Evolutionary conservation across 2,329 filamentous ascomycete species (phyloP).

Genomic region (Pyrenophora tritici-repentis): DNA sequence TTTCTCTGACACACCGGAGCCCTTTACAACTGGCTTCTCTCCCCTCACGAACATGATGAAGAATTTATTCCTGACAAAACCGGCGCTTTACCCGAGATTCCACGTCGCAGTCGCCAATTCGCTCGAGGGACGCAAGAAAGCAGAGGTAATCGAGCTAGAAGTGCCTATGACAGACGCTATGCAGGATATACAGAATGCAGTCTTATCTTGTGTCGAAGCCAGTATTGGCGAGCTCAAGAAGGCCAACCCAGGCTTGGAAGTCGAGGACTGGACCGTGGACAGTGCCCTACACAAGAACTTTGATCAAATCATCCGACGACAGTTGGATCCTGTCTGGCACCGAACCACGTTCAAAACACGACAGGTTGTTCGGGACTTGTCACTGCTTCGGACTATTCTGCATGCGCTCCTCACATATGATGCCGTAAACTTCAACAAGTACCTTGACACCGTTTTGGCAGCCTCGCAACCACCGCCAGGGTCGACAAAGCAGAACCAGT

Average conservation of each 20-base stretch:
- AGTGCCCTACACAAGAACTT: slow-evolving; percentile 92
- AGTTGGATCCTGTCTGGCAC: slow-evolving; percentile 97
- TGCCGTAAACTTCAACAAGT: slow-evolving; percentile 87
- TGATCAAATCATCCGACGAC: slow-evolving; percentile 82
- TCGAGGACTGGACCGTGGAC: slow-evolving; percentile 96
- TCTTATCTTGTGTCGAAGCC: slow-evolving; percentile 94
- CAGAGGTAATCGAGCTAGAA: slow-evolving; percentile 95
- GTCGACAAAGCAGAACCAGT: slow-evolving; percentile 84
- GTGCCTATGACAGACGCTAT: slow-evolving; percentile 95
- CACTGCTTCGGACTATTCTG: slow-evolving; percentile 79
- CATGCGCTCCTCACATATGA: slow-evolving; percentile 83
- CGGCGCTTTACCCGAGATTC: slow-evolving; percentile 90
- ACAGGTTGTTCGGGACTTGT: slow-evolving; percentile 89
- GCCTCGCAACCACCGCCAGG: slow-evolving; percentile 87
- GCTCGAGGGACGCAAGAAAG: slow-evolving; percentile 87
- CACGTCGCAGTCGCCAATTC: slow-evolving; percentile 88
- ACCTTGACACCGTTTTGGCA: slow-evolving; percentile 91
- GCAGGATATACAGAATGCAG: slow-evolving; percentile 89
- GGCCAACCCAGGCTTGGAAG: slow-evolving; percentile 83
- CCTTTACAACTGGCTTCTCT: slow-evolving; percentile 85
- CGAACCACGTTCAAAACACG: slow-evolving; percentile 92
- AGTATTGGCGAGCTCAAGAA: slow-evolving; percentile 95
- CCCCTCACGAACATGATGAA: slow-evolving; percentile 89
- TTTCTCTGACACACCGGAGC: slow-evolving; percentile 91
- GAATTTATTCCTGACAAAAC: slow-evolving; percentile 87